Evolutionary conservation across 148 eudicot species (phyloP).

Genomic region (Fagopyrum tataricum): DNA sequence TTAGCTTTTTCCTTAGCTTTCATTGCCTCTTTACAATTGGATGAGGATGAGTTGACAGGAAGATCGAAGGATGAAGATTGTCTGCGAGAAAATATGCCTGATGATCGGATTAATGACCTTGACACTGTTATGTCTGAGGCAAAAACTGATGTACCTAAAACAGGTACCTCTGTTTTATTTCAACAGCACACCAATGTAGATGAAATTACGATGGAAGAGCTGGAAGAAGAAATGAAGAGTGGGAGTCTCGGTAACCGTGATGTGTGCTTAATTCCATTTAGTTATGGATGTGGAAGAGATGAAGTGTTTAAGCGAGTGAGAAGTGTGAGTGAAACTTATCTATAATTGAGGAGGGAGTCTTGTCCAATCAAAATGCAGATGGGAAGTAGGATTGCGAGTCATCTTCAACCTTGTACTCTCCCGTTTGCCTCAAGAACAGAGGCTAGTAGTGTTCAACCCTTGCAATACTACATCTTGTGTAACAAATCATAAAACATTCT

Average conservation of each 20-base stretch:
- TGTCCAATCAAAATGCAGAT: constrained; percentile 19
- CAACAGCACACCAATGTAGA: constrained; percentile 13
- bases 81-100: constrained; percentile 19
- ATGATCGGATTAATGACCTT: constrained; percentile 18
- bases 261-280: constrained; percentile 4
- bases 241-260: constrained; percentile 5
- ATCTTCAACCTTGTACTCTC: constrained; percentile 17
- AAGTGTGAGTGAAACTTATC: constrained; percentile 15
- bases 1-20: neutral
- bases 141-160: constrained; percentile 9
- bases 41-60: constrained; percentile 3
- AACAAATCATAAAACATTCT: neutral
- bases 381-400: constrained; percentile 28
- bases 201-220: constrained; percentile 16
- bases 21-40: constrained; percentile 19
- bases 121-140: constrained; percentile 9
- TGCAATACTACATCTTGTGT: constrained; percentile 9
- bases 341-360: constrained; percentile 20
- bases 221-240: constrained; percentile 16
- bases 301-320: constrained; percentile 22
- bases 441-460: constrained; percentile 21
- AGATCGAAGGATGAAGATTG: too few relatives aligned
- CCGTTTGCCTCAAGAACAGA: constrained; percentile 23
- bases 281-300: constrained; percentile 10
- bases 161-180: constrained; percentile 13